Evolutionary conservation across 345 rosid genomes (phyloP).

Genomic region (Heritiera littoralis): DNA sequence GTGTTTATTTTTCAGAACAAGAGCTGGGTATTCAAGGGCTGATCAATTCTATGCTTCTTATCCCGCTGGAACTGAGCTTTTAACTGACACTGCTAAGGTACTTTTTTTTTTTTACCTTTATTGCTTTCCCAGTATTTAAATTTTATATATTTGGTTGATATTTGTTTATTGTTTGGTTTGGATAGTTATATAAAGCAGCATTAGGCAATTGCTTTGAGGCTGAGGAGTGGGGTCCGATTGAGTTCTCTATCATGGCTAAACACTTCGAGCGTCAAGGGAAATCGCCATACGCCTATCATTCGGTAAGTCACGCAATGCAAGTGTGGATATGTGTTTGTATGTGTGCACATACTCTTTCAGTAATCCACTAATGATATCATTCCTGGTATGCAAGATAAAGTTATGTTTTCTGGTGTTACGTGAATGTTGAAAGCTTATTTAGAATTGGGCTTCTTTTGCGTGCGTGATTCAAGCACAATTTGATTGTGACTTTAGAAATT

Average conservation of each 20-base stretch:
- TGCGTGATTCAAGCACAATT: background rate
- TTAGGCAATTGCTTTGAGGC: conserved; percentile 82
- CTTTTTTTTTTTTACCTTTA: background rate
- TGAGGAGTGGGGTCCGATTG: conserved; percentile 87
- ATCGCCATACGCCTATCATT: conserved; percentile 86
- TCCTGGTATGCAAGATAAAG: too few species aligned
- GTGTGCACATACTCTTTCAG: background rate
- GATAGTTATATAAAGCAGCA: conserved; percentile 82
- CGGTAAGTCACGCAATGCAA: conserved; percentile 46
- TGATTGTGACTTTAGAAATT: background rate
- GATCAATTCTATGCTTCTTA: conserved; percentile 91
- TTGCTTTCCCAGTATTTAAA: background rate
- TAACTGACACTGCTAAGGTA: conserved; percentile 75
- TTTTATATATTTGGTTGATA: conserved; percentile 8
- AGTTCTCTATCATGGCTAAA: conserved; percentile 74
- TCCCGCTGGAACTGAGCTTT: conserved; percentile 92
- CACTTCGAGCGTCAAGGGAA: conserved; percentile 96
- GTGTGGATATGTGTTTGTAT: background rate
- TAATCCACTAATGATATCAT: background rate
- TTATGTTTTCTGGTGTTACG: background rate
- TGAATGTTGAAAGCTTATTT: background rate
- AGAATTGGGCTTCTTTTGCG: background rate
- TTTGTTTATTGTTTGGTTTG: conserved; percentile 7
- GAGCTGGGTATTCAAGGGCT: conserved; percentile 85
- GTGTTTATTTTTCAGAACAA: conserved; percentile 52